Evolutionary conservation across 2,329 filamentous ascomycete genomes (phyloP).

Genomic region (Thielaviopsis musarum): DNA sequence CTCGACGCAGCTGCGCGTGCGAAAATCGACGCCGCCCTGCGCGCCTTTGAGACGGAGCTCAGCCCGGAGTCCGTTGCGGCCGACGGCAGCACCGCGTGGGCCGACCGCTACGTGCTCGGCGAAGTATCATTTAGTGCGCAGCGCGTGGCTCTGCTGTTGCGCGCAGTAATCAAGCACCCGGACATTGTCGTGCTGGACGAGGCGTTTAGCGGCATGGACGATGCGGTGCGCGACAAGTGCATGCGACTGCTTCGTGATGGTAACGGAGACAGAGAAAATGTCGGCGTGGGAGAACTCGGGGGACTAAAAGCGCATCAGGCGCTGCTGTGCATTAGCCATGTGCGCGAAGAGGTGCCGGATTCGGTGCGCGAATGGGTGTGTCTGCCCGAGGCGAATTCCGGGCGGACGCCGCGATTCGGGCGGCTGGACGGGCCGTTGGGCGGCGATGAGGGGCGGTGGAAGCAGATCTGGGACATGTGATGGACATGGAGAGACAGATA

Average conservation of each 20-base stretch:
- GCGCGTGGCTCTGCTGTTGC: slow-evolving; percentile 68
- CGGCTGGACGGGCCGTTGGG: slow-evolving; percentile 44
- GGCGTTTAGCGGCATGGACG: slow-evolving; percentile 74
- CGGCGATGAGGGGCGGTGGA: slow-evolving; percentile 41
- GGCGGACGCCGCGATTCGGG: slow-evolving; percentile 44
- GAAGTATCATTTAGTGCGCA: slow-evolving; percentile 67
- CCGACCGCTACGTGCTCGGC: slow-evolving; percentile 50
- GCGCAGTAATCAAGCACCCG: slow-evolving; percentile 62
- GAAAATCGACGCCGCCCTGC: slow-evolving; percentile 51
- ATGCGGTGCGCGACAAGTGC: slow-evolving; percentile 69
- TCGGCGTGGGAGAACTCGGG: slow-evolving; percentile 23
- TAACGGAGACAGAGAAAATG: slow-evolving; percentile 21
- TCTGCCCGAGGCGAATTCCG: slow-evolving; percentile 57
- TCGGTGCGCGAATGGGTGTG: slow-evolving; percentile 74
- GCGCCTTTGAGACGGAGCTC: slow-evolving; percentile 68
- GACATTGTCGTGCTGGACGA: slow-evolving; percentile 78
- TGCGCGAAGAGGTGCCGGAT: slow-evolving; percentile 76
- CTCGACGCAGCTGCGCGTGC: slow-evolving; percentile 39
- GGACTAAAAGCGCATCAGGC: slow-evolving; percentile 60
- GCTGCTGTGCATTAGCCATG: slow-evolving; percentile 80
- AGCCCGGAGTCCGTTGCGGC: slow-evolving; percentile 27
- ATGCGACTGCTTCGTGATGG: slow-evolving; percentile 49
- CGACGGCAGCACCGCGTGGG: slow-evolving; percentile 34
- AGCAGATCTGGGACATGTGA: slow-evolving; percentile 41
- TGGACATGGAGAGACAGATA: neutral